A percentile compares a stretch with the other conserved stretches of the same genome.
Evolutionary conservation across 495 filamentous ascomycete genomes (phyloP).

Genomic region (Neurospora sp.): DNA sequence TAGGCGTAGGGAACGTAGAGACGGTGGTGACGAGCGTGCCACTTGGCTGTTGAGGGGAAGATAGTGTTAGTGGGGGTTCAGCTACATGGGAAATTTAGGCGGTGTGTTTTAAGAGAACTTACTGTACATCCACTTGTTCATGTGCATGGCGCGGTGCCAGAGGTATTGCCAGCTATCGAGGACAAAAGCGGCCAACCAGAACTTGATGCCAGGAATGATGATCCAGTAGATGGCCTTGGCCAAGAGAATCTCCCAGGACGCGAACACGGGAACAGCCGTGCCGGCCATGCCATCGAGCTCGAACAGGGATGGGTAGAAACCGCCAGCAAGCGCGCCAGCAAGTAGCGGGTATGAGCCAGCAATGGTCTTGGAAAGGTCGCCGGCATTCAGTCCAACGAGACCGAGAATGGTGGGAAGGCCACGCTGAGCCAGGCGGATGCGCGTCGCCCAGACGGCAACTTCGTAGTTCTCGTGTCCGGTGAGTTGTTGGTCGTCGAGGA

Average conservation of each 20-base stretch:
- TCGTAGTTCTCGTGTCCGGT: conserved; percentile 73
- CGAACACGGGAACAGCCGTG: conserved; percentile 40
- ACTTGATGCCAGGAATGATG: conserved; percentile 64
- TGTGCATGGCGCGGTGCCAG: conserved; percentile 85
- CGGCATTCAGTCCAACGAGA: conserved; percentile 48
- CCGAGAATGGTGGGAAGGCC: conserved; percentile 51
- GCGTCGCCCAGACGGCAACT: conserved; percentile 69
- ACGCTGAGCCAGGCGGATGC: conserved; percentile 60
- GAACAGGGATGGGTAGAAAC: conserved; percentile 54
- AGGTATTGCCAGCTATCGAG: conserved; percentile 98
- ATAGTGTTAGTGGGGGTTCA: not conserved
- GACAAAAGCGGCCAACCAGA: conserved; percentile 57
- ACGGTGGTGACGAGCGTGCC: conserved; percentile 90
- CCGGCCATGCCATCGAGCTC: conserved; percentile 35
- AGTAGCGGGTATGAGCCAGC: conserved; percentile 49
- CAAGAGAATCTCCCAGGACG: conserved; percentile 64
- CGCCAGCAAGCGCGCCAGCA: conserved; percentile 60
- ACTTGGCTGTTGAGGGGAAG: conserved; percentile 40
- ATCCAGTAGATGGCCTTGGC: conserved; percentile 73
- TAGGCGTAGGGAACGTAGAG: conserved; percentile 97
- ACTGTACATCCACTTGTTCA: conserved; percentile 96
- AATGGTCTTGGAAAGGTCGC: conserved; percentile 45
- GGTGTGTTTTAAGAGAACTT: conserved; percentile 25
- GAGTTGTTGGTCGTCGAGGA: conserved; percentile 54
- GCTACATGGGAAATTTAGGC: not conserved